Percentiles rank a stretch among this genome's conserved stretches.
Conservation (phyloP, 371 early-diverging fungal genomes). For the Capniomyces stellatus region DNA sequence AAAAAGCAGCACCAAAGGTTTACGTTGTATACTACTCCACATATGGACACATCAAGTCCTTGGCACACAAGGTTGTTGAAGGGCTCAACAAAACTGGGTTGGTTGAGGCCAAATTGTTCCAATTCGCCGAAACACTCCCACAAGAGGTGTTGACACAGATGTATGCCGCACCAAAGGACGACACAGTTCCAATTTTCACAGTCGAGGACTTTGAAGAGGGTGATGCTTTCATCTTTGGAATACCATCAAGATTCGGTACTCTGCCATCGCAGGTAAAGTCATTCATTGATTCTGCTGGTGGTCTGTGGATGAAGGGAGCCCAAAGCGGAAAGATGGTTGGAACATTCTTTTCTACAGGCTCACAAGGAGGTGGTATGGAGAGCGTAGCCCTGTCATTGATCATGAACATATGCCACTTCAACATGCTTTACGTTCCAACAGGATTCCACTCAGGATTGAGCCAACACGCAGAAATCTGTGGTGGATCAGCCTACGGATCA, state of each 20-base stretch:
- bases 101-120: conserved; percentile 23
- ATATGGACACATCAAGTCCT: conserved; percentile 43
- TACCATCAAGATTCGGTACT: conserved; percentile 47
- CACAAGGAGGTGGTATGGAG: conserved; percentile 58
- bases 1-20: conserved; percentile 7
- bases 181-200: conserved; percentile 35
- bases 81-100: conserved; percentile 33
- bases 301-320: conserved; percentile 41
- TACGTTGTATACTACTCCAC: conserved; percentile 38
- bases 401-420: conserved; percentile 54
- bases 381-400: conserved; percentile 44
- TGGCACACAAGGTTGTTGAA: conserved; percentile 41
- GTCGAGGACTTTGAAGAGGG: conserved; percentile 32
- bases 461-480: conserved; percentile 28
- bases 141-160: conserved; percentile 35
- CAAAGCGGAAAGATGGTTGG: conserved; percentile 45
- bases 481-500: conserved; percentile 54
- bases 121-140: conserved; percentile 5
- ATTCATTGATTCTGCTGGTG: conserved; percentile 40
- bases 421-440: conserved; percentile 50
- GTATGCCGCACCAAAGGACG: conserved; percentile 36
- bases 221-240: conserved; percentile 59
- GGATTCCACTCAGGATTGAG: conserved; percentile 32
- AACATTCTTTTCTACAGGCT: conserved; percentile 45
- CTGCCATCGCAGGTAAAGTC: conserved; percentile 51